Conservation (phyloP, 208 protist species). For the Trypanosoma boissoni region DNA sequence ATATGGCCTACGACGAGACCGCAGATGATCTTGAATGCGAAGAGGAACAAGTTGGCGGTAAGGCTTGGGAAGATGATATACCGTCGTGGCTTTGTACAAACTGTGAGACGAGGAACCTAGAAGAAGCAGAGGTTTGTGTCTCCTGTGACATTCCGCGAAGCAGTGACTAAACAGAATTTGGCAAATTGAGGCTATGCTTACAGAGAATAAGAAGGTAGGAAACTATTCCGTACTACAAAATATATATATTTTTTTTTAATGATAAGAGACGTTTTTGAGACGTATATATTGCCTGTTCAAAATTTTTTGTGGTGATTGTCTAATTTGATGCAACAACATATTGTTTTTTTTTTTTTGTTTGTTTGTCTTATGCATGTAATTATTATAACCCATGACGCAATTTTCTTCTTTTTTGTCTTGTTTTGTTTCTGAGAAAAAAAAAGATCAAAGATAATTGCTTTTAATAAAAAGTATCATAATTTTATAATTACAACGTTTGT, state of each 20-base stretch:
- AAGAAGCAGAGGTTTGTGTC: conserved; percentile 26
- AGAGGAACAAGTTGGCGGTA: background rate
- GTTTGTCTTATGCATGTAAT: no score
- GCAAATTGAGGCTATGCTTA: background rate
- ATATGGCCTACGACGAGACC: no score
- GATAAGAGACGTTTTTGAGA: no score
- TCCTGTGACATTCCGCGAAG: conserved; percentile 17
- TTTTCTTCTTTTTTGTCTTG: no score
- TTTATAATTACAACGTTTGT: no score
- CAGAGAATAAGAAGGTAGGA: background rate
- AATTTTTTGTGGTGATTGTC: no score
- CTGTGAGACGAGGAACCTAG: conserved; percentile 29
- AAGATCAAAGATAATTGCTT: background rate
- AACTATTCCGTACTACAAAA: background rate
- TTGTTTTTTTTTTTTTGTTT: conserved; percentile 7
- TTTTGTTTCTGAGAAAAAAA: no score
- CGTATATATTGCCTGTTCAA: no score
- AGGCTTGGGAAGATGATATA: conserved; percentile 7
- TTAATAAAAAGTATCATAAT: no score
- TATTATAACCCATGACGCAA: no score
- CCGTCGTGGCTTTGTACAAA: conserved; percentile 28
- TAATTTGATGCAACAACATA: no score
- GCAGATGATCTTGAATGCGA: background rate
- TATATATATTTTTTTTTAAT: background rate
- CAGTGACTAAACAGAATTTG: conserved; percentile 5